phyloP scores from a whole-genome alignment of 768 basidiomycete genomes.

The Amanita subjunquillea region DNA sequence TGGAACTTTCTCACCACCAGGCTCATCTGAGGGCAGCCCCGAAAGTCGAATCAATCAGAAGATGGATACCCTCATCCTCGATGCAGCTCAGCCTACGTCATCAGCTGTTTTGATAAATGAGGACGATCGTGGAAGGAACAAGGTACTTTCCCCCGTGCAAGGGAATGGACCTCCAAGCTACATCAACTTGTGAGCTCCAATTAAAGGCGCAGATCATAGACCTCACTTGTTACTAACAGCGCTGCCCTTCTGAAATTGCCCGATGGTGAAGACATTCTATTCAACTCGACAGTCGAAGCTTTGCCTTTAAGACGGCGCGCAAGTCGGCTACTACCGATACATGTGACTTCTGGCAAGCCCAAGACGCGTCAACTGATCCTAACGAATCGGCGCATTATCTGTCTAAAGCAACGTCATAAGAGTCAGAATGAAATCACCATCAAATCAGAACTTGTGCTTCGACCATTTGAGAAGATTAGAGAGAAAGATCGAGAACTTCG shows the following conservation, averaged over 20 bases:
- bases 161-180: slow-evolving; percentile 28
- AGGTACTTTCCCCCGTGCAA: slow-evolving; percentile 43
- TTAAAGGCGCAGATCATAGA: not conserved
- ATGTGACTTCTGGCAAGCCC: slow-evolving; percentile 35
- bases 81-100: slow-evolving; percentile 2
- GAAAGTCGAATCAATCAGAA: slow-evolving; percentile 24
- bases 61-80: slow-evolving; percentile 19
- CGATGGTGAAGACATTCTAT: slow-evolving; percentile 38
- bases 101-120: slow-evolving; percentile 4
- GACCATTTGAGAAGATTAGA: slow-evolving; percentile 21
- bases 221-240: slow-evolving; percentile 1
- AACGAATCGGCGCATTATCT: slow-evolving; percentile 46
- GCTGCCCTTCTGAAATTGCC: slow-evolving; percentile 28
- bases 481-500: slow-evolving; percentile 37
- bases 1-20: not conserved
- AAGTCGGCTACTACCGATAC: slow-evolving; percentile 41
- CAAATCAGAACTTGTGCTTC: slow-evolving; percentile 43
- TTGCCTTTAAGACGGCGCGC: slow-evolving; percentile 45
- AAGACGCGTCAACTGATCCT: slow-evolving; percentile 47
- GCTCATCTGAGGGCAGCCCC: slow-evolving; percentile 36
- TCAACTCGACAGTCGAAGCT: slow-evolving; percentile 43
- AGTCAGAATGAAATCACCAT: slow-evolving; percentile 25
- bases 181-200: slow-evolving; percentile 33
- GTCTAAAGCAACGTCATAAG: slow-evolving; percentile 37
- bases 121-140: slow-evolving; percentile 41